Evolutionary conservation across 2,329 filamentous ascomycete species (phyloP), one percentile per base, ranked within the genome.

Genomic region (Diaporthe humulicola): DNA sequence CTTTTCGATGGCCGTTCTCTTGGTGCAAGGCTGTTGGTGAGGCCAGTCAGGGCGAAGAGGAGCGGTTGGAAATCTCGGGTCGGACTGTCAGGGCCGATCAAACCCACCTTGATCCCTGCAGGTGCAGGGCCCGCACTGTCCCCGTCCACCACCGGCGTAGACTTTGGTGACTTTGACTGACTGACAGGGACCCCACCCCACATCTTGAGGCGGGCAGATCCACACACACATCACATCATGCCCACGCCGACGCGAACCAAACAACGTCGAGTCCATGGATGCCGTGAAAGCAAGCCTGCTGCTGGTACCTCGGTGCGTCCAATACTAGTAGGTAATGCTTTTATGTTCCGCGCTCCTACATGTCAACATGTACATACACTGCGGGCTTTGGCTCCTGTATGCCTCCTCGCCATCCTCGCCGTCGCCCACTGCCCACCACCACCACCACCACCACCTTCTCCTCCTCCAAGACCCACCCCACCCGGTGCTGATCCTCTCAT

Each of bases 11-110:
- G 42, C 17, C 64, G 12, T 69, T 30, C 33, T 61, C 50, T 64
- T n/a, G 40, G 15, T 45, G 58, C 58, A 64, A n/a, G 58, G 38
- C 30, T 72, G 57, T 48, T 69, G 48, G 48, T 69, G 58, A 72
- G 48, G 70, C 22, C 8, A 22, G 45, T n/a, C 4, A 50, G 45
- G 45, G 30, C 40, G 58, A 71, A 38, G 70, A n/a, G n/a, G 56
- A 71, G 56, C 56, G 56, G 56, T 60, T 60, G 69, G 70, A 45
- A 72, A 72, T 72, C 57, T 72, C 57, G 70, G 70, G 70, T 72
- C 70, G 70, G 57, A 64, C 56, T 72, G 57, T 72, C 45, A 52
- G 57, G 57, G 64, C 64, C 64, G 64, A 69, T 69, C 64, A 54
- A 40, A 40, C 48, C 64, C 48, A 54, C 64, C 48, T 9, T 69